Evolutionary conservation across 1,139 yeast species (phyloP).

Genomic region (Pichia sp.): DNA sequence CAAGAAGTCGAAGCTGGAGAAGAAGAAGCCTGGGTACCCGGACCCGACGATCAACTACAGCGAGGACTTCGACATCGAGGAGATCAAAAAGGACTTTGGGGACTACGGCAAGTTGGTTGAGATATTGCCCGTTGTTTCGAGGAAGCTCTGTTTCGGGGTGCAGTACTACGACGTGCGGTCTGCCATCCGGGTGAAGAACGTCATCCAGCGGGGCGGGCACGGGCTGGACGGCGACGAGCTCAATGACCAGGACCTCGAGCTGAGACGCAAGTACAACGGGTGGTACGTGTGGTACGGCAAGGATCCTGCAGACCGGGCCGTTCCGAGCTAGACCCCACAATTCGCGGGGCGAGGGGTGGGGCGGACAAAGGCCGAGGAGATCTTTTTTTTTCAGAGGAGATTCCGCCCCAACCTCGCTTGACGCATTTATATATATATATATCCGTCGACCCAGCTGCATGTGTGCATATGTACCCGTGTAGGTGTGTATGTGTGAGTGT

Average conservation of each 20-base stretch:
- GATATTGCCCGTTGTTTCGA: conserved; percentile 59
- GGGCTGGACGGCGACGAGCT: background rate
- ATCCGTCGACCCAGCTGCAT: too few species aligned
- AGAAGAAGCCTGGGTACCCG: conserved; percentile 26
- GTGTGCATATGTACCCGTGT: too few species aligned
- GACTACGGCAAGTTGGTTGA: conserved; percentile 61
- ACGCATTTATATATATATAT: too few species aligned
- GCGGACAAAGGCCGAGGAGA: too few species aligned
- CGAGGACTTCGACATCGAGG: conserved; percentile 35
- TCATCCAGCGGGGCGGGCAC: conserved; percentile 22
- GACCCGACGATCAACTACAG: conserved; percentile 34
- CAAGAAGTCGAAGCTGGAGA: conserved; percentile 16
- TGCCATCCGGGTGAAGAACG: conserved; percentile 61
- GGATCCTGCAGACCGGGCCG: conserved; percentile 61
- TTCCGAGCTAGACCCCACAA: conserved; percentile 24
- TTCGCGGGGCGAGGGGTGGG: background rate
- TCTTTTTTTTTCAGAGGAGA: too few species aligned
- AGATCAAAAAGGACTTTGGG: conserved; percentile 48
- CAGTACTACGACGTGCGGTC: conserved; percentile 58
- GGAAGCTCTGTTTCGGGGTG: conserved; percentile 57
- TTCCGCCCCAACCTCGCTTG: too few species aligned
- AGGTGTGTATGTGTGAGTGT: background rate
- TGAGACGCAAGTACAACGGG: conserved; percentile 46
- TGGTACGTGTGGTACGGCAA: conserved; percentile 69
- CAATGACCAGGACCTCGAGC: conserved; percentile 21